phyloP scores from a whole-genome alignment of 345 rosid species.

The Arabidopsis suecica region DNA sequence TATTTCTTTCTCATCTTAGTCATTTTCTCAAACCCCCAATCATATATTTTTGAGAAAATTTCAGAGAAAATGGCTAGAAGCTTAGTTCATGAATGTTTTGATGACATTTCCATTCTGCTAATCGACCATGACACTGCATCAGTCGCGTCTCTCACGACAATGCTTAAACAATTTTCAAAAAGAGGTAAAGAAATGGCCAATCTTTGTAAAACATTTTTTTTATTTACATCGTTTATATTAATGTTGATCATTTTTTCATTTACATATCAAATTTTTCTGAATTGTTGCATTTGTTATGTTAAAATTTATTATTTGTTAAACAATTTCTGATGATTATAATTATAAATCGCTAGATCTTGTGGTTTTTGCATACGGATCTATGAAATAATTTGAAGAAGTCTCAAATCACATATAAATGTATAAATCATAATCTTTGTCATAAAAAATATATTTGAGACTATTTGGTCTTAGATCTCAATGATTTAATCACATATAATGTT shows the following conservation, averaged over 20 bases:
- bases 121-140: constrained; percentile 33
- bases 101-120: constrained; percentile 14
- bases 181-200: not conserved
- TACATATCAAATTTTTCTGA: not conserved
- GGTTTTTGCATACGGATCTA: not conserved
- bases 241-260: not conserved
- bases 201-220: not conserved
- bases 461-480: not conserved
- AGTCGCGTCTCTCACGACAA: constrained; percentile 9
- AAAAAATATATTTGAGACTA: not conserved
- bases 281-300: not conserved
- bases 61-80: constrained; percentile 7
- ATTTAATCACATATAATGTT: not conserved
- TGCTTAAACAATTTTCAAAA: not conserved
- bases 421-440: not conserved
- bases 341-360: not conserved
- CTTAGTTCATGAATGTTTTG: not conserved
- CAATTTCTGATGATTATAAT: not conserved
- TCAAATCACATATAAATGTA: not conserved
- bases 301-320: not conserved
- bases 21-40: not conserved
- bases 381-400: not conserved
- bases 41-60: not conserved
- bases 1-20: not conserved
- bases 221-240: not conserved